Base-by-base conservation (phyloP, 2,329 filamentous ascomycete genomes). In the Cytospora leucostoma region DNA sequence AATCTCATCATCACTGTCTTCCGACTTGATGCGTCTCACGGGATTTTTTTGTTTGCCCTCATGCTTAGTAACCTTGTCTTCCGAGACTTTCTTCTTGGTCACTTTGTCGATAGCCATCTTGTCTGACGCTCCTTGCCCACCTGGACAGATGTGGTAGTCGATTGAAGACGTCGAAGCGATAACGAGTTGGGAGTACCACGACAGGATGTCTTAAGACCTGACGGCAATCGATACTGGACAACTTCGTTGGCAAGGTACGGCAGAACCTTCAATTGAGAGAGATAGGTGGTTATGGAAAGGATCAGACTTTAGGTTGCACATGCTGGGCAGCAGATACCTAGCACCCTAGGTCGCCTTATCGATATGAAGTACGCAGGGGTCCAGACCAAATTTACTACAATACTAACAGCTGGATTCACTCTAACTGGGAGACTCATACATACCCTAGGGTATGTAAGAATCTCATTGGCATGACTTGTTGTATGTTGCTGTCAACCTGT, bases 51-150 rank as follows among this genome's bases (percentile, higher is more conserved):
- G 59, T 34, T 51, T 64, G 49, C 37, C 35, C 33, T 64, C 62
- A 33, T 64, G 37, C 32, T 64, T 64, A n/a, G 50, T 65, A 59
- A 59, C 53, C 59, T 59, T 61, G 53, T 65, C 52, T 32, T 67
- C 38, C 44, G 54, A 33, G 59, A 61, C 52, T 58, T 69, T 68
- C 66, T 67, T 65, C 56, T 61, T 64, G 59, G 55, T 50, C 63
- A 44, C 50, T 38, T 56, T 51, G 38, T 47, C 51, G 50, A 53
- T 38, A 10, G 49, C 58, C 19, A 61, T 51, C 32, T 10, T 37
- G 17, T 52, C 47, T 33, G 62, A 47, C 47, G 58, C 47, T 40
- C 47, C 50, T 64, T 64, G 53, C 62, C 62, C 62, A 64, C 57
- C 17, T 38, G 32, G 60, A 44, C 38, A 27, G 19, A 21, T 37